phyloP scores from a whole-genome alignment of 1,284 basidiomycete species.

The Athelia sp. region DNA sequence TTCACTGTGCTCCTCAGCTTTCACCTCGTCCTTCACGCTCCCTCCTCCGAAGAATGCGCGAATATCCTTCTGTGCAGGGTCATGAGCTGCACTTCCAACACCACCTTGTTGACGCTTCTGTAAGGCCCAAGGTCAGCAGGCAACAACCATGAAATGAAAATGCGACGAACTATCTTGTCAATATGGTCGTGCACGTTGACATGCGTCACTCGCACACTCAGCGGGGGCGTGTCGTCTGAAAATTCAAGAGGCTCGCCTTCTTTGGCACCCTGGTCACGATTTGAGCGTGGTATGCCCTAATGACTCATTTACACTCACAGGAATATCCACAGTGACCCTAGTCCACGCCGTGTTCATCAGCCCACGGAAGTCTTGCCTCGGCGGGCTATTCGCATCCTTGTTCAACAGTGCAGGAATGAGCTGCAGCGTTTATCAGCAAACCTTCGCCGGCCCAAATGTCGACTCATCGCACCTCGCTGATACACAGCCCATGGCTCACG shows the following conservation, averaged over 20 bases:
- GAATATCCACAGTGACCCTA: constrained; percentile 42
- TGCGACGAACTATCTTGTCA: constrained; percentile 44
- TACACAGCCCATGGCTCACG: constrained; percentile 79
- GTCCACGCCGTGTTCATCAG: constrained; percentile 73
- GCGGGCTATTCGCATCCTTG: constrained; percentile 27
- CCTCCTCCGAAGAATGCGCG: constrained; percentile 70
- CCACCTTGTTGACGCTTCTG: constrained; percentile 76
- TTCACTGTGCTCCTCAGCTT: constrained; percentile 18
- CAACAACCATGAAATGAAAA: neutral
- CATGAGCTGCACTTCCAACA: constrained; percentile 66
- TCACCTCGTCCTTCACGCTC: constrained; percentile 13
- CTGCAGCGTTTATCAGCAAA: neutral
- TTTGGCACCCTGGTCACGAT: constrained; percentile 24
- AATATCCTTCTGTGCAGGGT: constrained; percentile 73
- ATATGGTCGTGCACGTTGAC: constrained; percentile 56
- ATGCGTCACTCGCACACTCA: constrained; percentile 42
- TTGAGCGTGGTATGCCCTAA: neutral
- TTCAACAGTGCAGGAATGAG: constrained; percentile 46
- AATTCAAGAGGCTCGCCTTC: constrained; percentile 21
- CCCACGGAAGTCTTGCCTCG: constrained; percentile 37
- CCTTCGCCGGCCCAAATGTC: neutral
- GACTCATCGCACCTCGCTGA: constrained; percentile 40
- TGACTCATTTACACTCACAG: constrained; percentile 29
- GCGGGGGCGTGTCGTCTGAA: constrained; percentile 22
- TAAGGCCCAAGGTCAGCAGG: constrained; percentile 2